A percentile compares a stretch with the other conserved stretches of the same genome.
Evolutionary conservation across 2,329 filamentous ascomycete species (phyloP).

Genomic region (Apiospora phragmitis): DNA sequence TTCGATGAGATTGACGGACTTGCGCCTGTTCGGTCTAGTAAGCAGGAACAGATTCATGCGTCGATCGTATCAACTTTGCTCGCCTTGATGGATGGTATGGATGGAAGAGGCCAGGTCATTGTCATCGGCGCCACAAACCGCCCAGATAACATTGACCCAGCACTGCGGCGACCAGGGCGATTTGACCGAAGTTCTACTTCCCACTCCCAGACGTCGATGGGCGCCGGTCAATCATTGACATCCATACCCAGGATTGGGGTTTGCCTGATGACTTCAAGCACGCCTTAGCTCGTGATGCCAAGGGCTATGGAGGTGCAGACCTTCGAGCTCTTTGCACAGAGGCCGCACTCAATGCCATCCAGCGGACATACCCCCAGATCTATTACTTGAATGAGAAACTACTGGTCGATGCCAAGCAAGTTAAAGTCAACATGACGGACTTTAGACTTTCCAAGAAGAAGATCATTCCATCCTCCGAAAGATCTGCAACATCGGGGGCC

Average conservation of each 20-base stretch:
- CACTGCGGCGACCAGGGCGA: conserved; percentile 87
- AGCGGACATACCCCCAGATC: conserved; percentile 94
- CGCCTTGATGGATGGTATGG: conserved; percentile 96
- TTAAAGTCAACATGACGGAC: conserved; percentile 86
- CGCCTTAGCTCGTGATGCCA: conserved; percentile 82
- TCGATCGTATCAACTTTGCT: conserved; percentile 95
- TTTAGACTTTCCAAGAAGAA: conserved; percentile 98
- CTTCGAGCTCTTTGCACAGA: conserved; percentile 92
- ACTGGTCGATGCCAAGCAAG: conserved; percentile 80
- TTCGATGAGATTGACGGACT: conserved; percentile 98
- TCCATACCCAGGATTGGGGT: conserved; percentile 94
- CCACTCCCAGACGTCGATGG: conserved; percentile 81
- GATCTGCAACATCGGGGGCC: conserved; percentile 82
- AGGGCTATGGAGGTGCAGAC: conserved; percentile 96
- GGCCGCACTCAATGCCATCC: conserved; percentile 91
- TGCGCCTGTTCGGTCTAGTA: conserved; percentile 93
- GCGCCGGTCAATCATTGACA: conserved; percentile 85
- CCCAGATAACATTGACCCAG: conserved; percentile 94
- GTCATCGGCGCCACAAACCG: conserved; percentile 98
- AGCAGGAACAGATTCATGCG: conserved; percentile 97
- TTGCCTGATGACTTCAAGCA: conserved; percentile 78
- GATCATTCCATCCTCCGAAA: conserved; percentile 91
- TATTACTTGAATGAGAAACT: conserved; percentile 90
- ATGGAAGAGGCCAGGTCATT: conserved; percentile 95
- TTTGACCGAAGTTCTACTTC: conserved; percentile 98